These are phyloP conservation scores for Lycium barbarum DNA, from an alignment of 257 asterid genomes.

Conservation along the genomic window DNA sequence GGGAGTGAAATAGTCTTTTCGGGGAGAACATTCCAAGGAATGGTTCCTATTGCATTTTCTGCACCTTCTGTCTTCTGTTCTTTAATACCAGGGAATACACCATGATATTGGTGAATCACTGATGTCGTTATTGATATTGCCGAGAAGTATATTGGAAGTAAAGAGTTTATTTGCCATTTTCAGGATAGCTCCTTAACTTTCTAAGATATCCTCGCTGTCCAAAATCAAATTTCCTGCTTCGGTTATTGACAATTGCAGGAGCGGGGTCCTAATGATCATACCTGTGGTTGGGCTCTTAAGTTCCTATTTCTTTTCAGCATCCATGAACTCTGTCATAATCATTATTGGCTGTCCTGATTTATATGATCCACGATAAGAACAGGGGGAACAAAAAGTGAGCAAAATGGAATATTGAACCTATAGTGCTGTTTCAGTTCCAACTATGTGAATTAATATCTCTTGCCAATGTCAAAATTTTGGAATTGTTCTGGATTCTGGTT, in stretches of 20 bases:
- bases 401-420: background rate
- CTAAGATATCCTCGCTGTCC: background rate
- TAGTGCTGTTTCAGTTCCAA: background rate
- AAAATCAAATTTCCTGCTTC: background rate
- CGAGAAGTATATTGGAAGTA: background rate
- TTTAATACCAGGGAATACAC: conserved; percentile 6
- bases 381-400: background rate
- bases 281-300: background rate
- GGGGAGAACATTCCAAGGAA: background rate
- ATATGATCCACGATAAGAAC: background rate
- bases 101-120: background rate
- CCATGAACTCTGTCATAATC: background rate
- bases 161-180: background rate
- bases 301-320: background rate
- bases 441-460: conserved; percentile 10
- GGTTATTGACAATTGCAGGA: background rate
- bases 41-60: background rate
- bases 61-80: conserved; percentile 17
- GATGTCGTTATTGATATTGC: background rate
- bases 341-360: background rate
- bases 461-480: background rate
- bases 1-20: background rate
- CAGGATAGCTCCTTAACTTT: conserved; percentile 10
- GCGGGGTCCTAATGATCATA: background rate
- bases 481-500: background rate